Base-by-base conservation (phyloP, 352 stramenopile genomes). In the Globisporangium takayamanum region DNA sequence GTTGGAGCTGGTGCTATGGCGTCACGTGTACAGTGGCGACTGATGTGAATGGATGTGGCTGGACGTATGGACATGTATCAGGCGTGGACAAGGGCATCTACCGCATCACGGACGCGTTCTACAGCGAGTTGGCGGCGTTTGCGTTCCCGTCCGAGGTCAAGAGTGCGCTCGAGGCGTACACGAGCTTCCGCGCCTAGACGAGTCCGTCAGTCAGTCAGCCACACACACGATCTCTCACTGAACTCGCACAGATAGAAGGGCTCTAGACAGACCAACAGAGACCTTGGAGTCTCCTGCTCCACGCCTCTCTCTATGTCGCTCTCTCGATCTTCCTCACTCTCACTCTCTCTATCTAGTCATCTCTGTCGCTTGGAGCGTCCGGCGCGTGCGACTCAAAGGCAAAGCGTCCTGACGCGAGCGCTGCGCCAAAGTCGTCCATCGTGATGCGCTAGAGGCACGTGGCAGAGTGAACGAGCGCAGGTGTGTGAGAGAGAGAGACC, bases 1-100 rank as follows among this genome's bases (percentile, higher is more conserved):
- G 33, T 36, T 41, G 15, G 28, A 28, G 30, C 7, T 26, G 16
- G 15, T 30, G 15, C 18, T 28, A 16, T n/a, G 20, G 26, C 47
- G 11, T 28, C 48, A 44, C 10, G 3, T 45, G 39, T 45, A 14
- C 16, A 8, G 2, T 2, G 10, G 8, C 41, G 41, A 47, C 41
- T 47, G 41, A 18, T 22, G 18, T 4, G 14, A 22, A 14, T 22
- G 41, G 4, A 8, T 14, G 14, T 44, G 50, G 28, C 50, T 30
- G 50, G 50, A 2, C 4, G n/a, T 37, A n/a, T 54, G 15, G 18
- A 10, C 7, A 20, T 33, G 18, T 2, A 20, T 20, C 33, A 89
- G 81, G 79, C 56, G 74, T 92, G 47, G 81, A 92, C 61, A 88
- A 81, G 57, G 79, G 78, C 63, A 87, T 89, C 67, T 86, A 88